These are phyloP conservation scores for Dioscorea zingiberensis DNA, from an alignment of 106 monocot species.

Conservation along the genomic window DNA sequence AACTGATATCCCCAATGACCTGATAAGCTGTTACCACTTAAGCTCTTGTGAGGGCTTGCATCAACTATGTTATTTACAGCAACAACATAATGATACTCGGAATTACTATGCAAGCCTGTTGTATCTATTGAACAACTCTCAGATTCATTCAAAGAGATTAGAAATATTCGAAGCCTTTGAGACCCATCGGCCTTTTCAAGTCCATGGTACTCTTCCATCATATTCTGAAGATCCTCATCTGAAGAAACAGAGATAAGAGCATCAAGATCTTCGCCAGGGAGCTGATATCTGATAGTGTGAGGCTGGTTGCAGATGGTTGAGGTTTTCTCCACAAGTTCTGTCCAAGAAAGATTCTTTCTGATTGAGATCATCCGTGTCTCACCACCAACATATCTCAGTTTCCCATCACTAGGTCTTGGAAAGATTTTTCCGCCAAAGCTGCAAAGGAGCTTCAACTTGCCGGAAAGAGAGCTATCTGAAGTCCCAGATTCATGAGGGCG, in stretches of 20 bases:
- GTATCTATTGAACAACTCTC: constrained; percentile 45
- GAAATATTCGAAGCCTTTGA: constrained; percentile 64
- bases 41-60: constrained; percentile 38
- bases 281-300: constrained; percentile 88
- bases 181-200: constrained; percentile 59
- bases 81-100: constrained; percentile 69
- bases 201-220: constrained; percentile 86
- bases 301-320: constrained; percentile 53
- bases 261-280: constrained; percentile 95
- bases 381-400: constrained; percentile 87
- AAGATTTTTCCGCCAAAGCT: constrained; percentile 97
- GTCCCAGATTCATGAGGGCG: constrained; percentile 8
- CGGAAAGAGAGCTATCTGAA: constrained; percentile 26
- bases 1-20: constrained; percentile 36
- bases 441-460: constrained; percentile 83
- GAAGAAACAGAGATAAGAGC: constrained; percentile 87
- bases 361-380: constrained; percentile 76
- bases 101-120: constrained; percentile 24
- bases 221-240: constrained; percentile 93
- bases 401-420: constrained; percentile 86
- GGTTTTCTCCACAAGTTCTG: constrained; percentile 70
- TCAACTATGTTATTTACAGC: constrained; percentile 83
- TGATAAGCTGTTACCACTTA: constrained; percentile 47
- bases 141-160: constrained; percentile 52
- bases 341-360: constrained; percentile 41